Evolutionary conservation across 2,329 filamentous ascomycete species (phyloP), one percentile per base, ranked within the genome.

Genomic region (Talaromyces amestolkiae): DNA sequence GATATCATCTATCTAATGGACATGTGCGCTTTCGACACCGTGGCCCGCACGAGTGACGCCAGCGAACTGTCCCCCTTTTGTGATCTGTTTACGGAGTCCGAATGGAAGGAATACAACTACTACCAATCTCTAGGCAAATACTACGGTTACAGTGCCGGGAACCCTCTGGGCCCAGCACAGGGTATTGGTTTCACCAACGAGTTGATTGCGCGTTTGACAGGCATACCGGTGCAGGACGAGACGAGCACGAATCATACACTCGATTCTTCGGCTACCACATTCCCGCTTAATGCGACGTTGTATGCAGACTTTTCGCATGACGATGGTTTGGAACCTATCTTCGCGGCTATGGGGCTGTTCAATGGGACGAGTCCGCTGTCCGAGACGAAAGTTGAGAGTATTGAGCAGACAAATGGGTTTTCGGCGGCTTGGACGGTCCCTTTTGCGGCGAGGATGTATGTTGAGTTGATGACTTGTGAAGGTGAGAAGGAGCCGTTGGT

Each of bases 281-380:
- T 97, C 72, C 93, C 93, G 0, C 80, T 96, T 0, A 83, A 84
- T 67, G 77, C 80, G 54, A 79, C 79, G 10, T 78, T 97, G 1
- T 97, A 95, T 72, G 92, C 92, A 0, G 93, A 97, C 77, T 97
- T 97, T 74, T 91, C 89, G 68, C 93, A 97, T 77, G 93, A 97
- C 78, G 96, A 96, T 76, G 88, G 90, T 73, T 92, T 97, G 87
- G 87, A 86, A 33, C 84, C 85, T 7, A 86, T 96, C 7, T 90
- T 91, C 73, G 87, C 87, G 3, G 92, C 92, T 0, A 74, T 97
- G 69, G 91, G 92, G 0, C 79, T 97, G 31, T 96, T 92, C 79
- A 91, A 92, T 70, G 79, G 77, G 54, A 91, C 87, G 0, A 72
- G 75, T n/a, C 80, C 83, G 10, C 78, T 90, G 31, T 82, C 84